phyloP scores from a whole-genome alignment of 2,329 filamentous ascomycete genomes.

The Colletotrichum trifolii region DNA sequence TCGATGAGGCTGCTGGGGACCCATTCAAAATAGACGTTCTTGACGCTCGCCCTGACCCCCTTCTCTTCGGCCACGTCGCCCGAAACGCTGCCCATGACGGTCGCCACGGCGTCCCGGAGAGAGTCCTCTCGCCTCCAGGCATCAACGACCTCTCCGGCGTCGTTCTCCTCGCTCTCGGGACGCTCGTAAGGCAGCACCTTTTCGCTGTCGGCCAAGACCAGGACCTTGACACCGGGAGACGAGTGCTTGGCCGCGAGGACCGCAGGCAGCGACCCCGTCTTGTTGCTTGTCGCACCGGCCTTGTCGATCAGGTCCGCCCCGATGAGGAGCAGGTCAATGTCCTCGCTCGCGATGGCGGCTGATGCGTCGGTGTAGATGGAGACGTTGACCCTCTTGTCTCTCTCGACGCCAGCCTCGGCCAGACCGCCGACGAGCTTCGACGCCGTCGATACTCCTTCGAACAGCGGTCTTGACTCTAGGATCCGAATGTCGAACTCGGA shows the following conservation, averaged over 20 bases:
- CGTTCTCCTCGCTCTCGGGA: slow-evolving; percentile 58
- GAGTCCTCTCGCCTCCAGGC: slow-evolving; percentile 52
- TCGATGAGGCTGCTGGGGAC: slow-evolving; percentile 62
- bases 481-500: slow-evolving; percentile 65
- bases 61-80: neutral
- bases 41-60: slow-evolving; percentile 43
- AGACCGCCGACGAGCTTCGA: slow-evolving; percentile 48
- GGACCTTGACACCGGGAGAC: slow-evolving; percentile 56
- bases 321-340: slow-evolving; percentile 69
- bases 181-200: slow-evolving; percentile 64
- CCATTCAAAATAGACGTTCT: slow-evolving; percentile 72
- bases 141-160: slow-evolving; percentile 59
- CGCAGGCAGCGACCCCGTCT: slow-evolving; percentile 71
- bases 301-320: slow-evolving; percentile 72
- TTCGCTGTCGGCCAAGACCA: slow-evolving; percentile 69
- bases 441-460: slow-evolving; percentile 71
- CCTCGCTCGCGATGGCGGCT: slow-evolving; percentile 61
- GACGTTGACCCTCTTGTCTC: slow-evolving; percentile 48
- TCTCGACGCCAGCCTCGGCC: slow-evolving; percentile 39
- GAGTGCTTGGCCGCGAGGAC: slow-evolving; percentile 65
- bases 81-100: slow-evolving; percentile 33
- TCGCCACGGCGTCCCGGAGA: slow-evolving; percentile 4
- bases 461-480: slow-evolving; percentile 74
- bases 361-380: slow-evolving; percentile 70
- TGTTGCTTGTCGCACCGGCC: slow-evolving; percentile 72